Conservation (phyloP, 495 filamentous ascomycete genomes). For the Opeltia flavorubescens region DNA sequence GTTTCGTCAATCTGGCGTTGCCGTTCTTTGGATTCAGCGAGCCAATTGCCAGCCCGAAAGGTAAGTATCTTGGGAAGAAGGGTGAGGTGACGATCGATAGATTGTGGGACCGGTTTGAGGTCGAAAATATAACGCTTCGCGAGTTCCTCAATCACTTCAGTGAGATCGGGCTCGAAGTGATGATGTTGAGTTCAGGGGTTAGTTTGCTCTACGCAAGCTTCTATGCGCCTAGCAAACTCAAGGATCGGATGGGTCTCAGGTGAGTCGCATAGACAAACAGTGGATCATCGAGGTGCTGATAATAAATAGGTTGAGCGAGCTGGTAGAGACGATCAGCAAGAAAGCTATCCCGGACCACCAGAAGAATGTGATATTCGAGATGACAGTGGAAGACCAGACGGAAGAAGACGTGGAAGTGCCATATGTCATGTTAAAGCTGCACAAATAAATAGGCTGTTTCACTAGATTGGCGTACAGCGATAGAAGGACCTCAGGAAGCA, state of each 20-base stretch:
- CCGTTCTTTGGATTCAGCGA: constrained; percentile 98
- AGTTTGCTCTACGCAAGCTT: constrained; percentile 94
- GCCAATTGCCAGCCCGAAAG: constrained; percentile 83
- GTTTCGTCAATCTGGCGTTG: constrained; percentile 91
- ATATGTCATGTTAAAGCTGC: constrained; percentile 79
- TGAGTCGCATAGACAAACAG: constrained; percentile 28
- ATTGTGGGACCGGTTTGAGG: constrained; percentile 96
- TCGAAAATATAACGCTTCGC: constrained; percentile 68
- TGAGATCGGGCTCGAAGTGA: constrained; percentile 63
- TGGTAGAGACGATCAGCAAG: constrained; percentile 81
- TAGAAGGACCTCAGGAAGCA: too few species aligned
- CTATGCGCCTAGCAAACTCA: constrained; percentile 76
- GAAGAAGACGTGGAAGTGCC: constrained; percentile 96
- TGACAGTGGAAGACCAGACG: constrained; percentile 77
- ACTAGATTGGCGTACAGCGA: constrained; percentile 2
- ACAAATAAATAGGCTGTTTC: constrained; percentile 18
- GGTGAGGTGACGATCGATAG: constrained; percentile 80
- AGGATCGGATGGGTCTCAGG: constrained; percentile 60
- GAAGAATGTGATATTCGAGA: constrained; percentile 91
- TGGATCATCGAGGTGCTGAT: too few species aligned
- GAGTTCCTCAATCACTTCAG: constrained; percentile 75
- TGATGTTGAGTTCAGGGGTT: constrained; percentile 92
- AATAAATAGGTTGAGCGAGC: constrained; percentile 71
- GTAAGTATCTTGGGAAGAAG: constrained; percentile 60
- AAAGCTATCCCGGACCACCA: constrained; percentile 83